Conservation (phyloP, 495 filamentous ascomycete genomes). For the Cercophora samala region DNA sequence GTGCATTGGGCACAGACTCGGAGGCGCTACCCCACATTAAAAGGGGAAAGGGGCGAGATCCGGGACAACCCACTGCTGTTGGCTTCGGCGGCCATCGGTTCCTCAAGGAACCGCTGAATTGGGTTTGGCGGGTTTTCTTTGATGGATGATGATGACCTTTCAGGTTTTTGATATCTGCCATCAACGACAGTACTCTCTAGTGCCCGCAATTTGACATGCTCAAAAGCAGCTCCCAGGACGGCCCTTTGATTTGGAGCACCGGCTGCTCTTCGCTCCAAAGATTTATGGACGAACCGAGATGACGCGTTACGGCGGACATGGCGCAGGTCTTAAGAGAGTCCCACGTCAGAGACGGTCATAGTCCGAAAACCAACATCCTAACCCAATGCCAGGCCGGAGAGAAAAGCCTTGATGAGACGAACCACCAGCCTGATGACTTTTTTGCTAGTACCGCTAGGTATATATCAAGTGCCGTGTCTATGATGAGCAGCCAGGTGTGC, state of each 20-base stretch:
- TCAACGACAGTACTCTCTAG: not conserved
- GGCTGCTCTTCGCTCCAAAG: not conserved
- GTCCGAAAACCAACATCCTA: not conserved
- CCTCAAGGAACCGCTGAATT: not conserved
- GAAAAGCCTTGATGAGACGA: not conserved
- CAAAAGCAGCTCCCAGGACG: no score
- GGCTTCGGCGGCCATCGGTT: not conserved
- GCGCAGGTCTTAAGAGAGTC: not conserved
- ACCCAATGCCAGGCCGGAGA: not conserved
- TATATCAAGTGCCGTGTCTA: not conserved
- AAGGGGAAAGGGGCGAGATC: not conserved
- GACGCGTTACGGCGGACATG: slow-evolving; percentile 8
- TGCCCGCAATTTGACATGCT: not conserved
- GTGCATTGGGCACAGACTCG: not conserved
- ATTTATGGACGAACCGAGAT: not conserved
- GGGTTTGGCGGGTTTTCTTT: not conserved
- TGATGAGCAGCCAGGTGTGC: not conserved
- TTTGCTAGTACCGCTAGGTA: no score
- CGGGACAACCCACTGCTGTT: not conserved
- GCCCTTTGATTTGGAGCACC: not conserved
- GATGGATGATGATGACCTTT: not conserved
- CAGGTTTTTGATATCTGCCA: not conserved
- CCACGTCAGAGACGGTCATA: not conserved
- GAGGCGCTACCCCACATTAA: not conserved
- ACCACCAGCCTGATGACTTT: not conserved